Evolutionary conservation across 2,329 filamentous ascomycete genomes (phyloP), one percentile per base, ranked within the genome.

Genomic region (Cryphonectria nitschkei): DNA sequence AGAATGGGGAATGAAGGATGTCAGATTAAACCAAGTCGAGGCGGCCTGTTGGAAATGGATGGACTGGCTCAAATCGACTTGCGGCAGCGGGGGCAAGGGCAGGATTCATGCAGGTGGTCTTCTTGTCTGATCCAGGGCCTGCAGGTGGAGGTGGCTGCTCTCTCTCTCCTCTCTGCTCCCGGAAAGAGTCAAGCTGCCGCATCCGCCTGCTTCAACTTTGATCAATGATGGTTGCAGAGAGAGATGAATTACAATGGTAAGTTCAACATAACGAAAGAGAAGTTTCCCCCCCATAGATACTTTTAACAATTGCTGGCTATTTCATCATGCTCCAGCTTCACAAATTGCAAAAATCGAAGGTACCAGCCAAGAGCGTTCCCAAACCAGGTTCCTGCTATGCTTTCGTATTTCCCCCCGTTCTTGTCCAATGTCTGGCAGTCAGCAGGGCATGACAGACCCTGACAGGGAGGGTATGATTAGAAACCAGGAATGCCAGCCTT

Each of bases 401-500:
- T 32, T 32, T 58, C 54, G 26, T 58, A 32, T 58, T 39, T 9
- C 50, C 50, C 19, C 50, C 19, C n/a, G 14, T 29, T 16, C 54
- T 19, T 32, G 29, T 29, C 13, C 54, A 32, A 16, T 58, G 26
- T 29, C 46, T 50, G 29, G 62, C 62, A 65, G 62, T 65, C 62
- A 65, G 62, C 62, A 65, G 62, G 62, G 62, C 62, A 65, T 65
- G 62, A 65, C 62, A 46, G 26, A 4, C 54, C 54, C 54, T 58
- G 41, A 11, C 39, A 46, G 62, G 41, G 62, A 65, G 62, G 41
- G 62, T 37, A 41, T 65, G 26, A 50, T 65, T 65, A 65, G 19
- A 46, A 65, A 32, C 62, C 41, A 58, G 65, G 65, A 58, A 56
- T 67, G 65, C 65, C 41, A 50, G 62, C 41, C 46, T 43, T 46